Evolutionary conservation across 495 filamentous ascomycete species (phyloP), one percentile per base, ranked within the genome.

Genomic region (Cladorrhinum samala): DNA sequence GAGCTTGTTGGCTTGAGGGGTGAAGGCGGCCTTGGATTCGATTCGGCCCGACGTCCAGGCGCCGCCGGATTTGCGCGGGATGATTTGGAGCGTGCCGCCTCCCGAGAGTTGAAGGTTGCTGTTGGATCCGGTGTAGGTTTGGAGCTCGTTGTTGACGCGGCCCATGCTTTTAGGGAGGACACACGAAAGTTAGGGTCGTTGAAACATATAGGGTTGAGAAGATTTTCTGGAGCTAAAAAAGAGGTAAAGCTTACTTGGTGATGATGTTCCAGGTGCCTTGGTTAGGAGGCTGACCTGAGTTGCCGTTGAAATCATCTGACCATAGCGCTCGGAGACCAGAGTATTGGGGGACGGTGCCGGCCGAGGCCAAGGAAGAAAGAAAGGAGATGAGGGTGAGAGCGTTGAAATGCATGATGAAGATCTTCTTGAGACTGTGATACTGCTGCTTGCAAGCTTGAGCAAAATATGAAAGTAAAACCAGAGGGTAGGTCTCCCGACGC

Each of bases 21-120:
- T 68, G 68, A 70, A 78, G 30, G 70, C 57, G 1, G 24, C 18
- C 44, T 64, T 63, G 49, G 72, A 64, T 56, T 78, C 74, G 61
- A 80, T 70, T 43, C 74, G 74, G 52, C 67, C 72, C 11, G 77
- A 79, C 7, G 73, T 77, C 76, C 77, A 80, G 18, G 52, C 39
- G 13, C 76, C 73, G 21, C 54, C 37, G 24, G 61, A 58, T 46
- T 71, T 69, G 46, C 60, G 62, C 9, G 77, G 77, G 21, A 76
- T 63, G 43, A 76, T 65, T 50, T 76, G 73, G 46, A 76, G 49
- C 38, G 73, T 75, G 41, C 61, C 64, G 17, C 73, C 73, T 46
- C 73, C 73, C 0, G 72, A 74, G 53, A 73, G 67, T 49, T 76
- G 73, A 33, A 76, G 47, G 60, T 76, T 76, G 1, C 55, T 21